Percentiles rank a stretch among this genome's conserved stretches.
These are phyloP conservation scores for Croton laevigatus DNA, from an alignment of 441 rosid species.

Conservation along the genomic window DNA sequence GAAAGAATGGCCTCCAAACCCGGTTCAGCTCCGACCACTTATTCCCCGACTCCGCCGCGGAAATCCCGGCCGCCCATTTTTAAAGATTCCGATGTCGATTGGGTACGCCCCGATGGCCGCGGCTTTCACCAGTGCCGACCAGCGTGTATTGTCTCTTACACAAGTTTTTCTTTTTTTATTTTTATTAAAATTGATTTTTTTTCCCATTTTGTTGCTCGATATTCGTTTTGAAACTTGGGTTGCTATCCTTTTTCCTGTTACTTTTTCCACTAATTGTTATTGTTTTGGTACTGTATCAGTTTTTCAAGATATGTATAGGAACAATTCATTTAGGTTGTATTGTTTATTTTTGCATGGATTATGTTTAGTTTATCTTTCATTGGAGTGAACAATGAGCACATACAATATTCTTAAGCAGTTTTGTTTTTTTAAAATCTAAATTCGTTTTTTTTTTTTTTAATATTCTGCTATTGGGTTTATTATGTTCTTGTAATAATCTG, in stretches of 20 bases:
- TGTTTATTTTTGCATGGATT: neutral
- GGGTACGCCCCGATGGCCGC: conserved; percentile 93
- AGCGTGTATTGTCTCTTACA: conserved; percentile 49
- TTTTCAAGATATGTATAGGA: neutral
- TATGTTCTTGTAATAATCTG: neutral
- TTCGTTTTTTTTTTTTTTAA: neutral
- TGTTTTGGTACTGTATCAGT: neutral
- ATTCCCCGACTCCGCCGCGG: conserved; percentile 47
- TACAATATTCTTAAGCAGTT: neutral
- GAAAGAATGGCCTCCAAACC: conserved; percentile 50
- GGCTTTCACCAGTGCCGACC: conserved; percentile 88
- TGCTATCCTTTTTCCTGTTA: neutral
- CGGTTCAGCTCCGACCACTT: conserved; percentile 52
- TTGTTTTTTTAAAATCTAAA: no score
- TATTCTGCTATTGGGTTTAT: neutral
- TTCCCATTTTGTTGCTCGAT: neutral
- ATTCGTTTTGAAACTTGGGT: neutral
- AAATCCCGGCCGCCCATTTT: conserved; percentile 43
- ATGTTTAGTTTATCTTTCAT: neutral
- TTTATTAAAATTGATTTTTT: neutral
- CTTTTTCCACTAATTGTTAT: neutral
- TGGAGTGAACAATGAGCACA: neutral
- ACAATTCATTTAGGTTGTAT: neutral
- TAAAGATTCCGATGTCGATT: conserved; percentile 58
- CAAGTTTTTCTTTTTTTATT: neutral